A percentile compares a stretch with the other conserved stretches of the same genome.
Evolutionary conservation across 176 grass and related monocot species (phyloP).

Genomic region (Saccharum officinarum): DNA sequence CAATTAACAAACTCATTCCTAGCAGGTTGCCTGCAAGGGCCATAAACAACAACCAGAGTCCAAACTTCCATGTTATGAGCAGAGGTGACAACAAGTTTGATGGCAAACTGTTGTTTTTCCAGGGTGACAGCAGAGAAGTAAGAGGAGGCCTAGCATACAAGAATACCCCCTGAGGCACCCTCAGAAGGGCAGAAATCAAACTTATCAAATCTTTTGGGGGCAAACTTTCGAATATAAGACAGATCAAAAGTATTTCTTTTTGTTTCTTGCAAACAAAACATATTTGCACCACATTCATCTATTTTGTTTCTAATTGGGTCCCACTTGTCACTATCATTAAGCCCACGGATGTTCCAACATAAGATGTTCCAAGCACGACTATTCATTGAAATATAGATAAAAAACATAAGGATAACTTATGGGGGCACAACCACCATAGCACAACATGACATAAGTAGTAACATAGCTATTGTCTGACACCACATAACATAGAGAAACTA

Average conservation of each 20-base stretch:
- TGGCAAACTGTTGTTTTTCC: neutral
- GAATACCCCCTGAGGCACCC: accelerated
- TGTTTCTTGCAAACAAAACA: neutral
- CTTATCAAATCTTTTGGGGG: no score
- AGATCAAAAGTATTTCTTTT: accelerated
- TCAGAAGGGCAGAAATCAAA: accelerated
- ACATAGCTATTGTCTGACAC: no score
- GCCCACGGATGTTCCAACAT: neutral
- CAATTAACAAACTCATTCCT: neutral
- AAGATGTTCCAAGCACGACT: no score
- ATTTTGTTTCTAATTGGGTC: no score
- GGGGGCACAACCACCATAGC: no score
- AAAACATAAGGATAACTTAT: no score
- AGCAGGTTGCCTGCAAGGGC: neutral
- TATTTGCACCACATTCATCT: no score
- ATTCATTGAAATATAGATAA: no score
- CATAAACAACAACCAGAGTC: neutral
- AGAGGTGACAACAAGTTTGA: neutral
- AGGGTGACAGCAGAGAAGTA: neutral
- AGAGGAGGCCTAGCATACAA: no score
- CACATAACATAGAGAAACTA: no score
- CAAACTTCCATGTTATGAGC: accelerated
- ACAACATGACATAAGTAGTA: no score
- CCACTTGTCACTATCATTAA: neutral
- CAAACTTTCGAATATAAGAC: no score